Percentiles rank a stretch among this genome's conserved stretches.
Conservation (phyloP, 129 eudicot genomes). For the Glebionis coronaria region DNA sequence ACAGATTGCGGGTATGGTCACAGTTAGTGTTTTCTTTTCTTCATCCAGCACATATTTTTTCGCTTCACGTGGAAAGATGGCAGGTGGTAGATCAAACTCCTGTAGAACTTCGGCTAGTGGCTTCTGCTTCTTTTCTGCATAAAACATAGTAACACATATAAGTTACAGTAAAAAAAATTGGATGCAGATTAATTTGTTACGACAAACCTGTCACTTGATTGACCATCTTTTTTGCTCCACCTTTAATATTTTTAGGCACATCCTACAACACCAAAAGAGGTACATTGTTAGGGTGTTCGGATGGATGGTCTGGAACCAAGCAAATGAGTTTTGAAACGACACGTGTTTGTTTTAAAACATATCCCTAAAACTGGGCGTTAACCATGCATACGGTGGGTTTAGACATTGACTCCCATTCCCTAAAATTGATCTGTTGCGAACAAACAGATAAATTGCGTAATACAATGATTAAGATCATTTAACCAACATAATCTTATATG, state of each 20-base stretch:
- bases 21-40: constrained; percentile 37
- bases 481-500: too few species aligned
- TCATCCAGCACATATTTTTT: constrained; percentile 47
- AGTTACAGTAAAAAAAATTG: too few species aligned
- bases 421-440: too few species aligned
- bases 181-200: neutral
- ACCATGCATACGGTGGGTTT: too few species aligned
- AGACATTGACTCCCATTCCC: too few species aligned
- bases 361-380: too few species aligned
- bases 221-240: constrained; percentile 62
- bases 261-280: constrained; percentile 28
- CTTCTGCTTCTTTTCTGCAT: constrained; percentile 38
- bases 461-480: too few species aligned
- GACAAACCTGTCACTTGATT: constrained; percentile 56
- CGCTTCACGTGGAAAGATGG: constrained; percentile 44
- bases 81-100: constrained; percentile 36
- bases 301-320: neutral
- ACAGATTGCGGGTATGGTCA: constrained; percentile 35
- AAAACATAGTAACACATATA: too few species aligned
- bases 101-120: constrained; percentile 43
- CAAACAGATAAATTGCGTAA: too few species aligned
- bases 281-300: neutral
- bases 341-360: neutral
- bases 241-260: constrained; percentile 55
- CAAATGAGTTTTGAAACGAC: neutral